These are phyloP conservation scores for Xanthoconium separans DNA, from an alignment of 1,284 basidiomycete genomes.

Conservation along the genomic window DNA sequence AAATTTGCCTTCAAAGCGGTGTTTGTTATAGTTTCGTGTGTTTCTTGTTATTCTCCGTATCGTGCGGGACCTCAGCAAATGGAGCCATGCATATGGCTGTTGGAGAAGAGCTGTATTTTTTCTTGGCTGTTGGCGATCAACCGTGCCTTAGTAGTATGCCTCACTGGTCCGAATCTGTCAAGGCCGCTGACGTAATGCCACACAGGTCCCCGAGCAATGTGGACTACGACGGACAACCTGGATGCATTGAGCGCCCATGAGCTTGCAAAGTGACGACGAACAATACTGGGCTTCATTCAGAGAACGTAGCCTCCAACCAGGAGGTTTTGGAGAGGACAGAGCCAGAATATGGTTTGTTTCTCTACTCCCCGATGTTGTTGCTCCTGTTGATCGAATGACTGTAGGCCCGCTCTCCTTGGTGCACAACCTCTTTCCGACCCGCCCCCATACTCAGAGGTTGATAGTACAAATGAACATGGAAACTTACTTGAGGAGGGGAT, in stretches of 20 bases:
- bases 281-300: constrained; percentile 52
- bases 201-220: background rate
- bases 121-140: too few relatives aligned
- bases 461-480: constrained; percentile 5
- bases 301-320: constrained; percentile 50
- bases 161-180: constrained; percentile 3
- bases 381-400: constrained; percentile 11
- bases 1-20: too few relatives aligned
- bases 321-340: constrained; percentile 62
- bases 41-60: too few relatives aligned
- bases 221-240: constrained; percentile 1
- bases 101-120: too few relatives aligned
- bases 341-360: constrained; percentile 54
- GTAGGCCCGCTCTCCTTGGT: constrained; percentile 26
- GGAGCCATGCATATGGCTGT: too few relatives aligned
- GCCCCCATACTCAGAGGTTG: constrained; percentile 31
- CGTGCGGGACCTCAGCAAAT: too few relatives aligned
- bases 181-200: constrained; percentile 23
- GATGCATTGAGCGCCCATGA: constrained; percentile 23
- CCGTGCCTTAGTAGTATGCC: too few relatives aligned
- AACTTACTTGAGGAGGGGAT: constrained; percentile 4
- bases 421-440: constrained; percentile 25
- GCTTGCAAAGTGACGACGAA: constrained; percentile 23
- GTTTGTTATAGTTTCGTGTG: too few relatives aligned
- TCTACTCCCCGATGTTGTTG: background rate